phyloP scores from a whole-genome alignment of 108 stramenopile species.

The Pseudonitzschia pungens region DNA sequence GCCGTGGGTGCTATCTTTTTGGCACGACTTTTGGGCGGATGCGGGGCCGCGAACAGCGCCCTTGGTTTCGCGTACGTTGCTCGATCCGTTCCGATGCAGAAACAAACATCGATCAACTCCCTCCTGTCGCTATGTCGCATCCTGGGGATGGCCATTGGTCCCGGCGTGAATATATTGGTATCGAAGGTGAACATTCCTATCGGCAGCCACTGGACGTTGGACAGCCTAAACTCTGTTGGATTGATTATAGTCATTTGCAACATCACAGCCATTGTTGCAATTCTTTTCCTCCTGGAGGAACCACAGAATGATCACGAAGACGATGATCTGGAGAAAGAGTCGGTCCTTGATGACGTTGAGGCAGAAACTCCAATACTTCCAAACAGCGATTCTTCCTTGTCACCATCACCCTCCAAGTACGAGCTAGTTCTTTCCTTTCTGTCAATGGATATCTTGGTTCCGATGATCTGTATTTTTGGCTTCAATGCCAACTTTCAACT shows the following conservation, averaged over 20 bases:
- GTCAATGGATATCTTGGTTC: conserved; percentile 47
- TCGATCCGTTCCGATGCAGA: conserved; percentile 42
- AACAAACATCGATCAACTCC: conserved; percentile 54
- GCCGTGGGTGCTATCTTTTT: conserved; percentile 51
- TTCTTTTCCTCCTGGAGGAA: conserved; percentile 60
- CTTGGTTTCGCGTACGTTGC: conserved; percentile 74
- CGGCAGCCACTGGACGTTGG: neutral
- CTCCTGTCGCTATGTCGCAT: conserved; percentile 58
- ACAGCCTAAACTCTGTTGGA: conserved; percentile 69
- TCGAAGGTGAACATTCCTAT: conserved; percentile 36
- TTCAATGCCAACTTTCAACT: conserved; percentile 74
- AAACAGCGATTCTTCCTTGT: neutral
- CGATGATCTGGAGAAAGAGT: conserved; percentile 2
- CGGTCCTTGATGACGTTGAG: neutral
- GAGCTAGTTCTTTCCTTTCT: conserved; percentile 21
- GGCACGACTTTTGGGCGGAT: conserved; percentile 60
- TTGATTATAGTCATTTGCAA: conserved; percentile 52
- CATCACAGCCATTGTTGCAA: conserved; percentile 32
- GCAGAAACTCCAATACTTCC: neutral
- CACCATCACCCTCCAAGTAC: neutral
- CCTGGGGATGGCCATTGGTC: conserved; percentile 69
- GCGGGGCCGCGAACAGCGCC: conserved; percentile 66
- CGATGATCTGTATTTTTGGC: conserved; percentile 54
- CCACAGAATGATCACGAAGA: conserved; percentile 21
- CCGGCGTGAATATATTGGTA: conserved; percentile 56